These are phyloP conservation scores for Eucalyptus guilfoylei DNA, from an alignment of 345 rosid genomes.

Conservation along the genomic window DNA sequence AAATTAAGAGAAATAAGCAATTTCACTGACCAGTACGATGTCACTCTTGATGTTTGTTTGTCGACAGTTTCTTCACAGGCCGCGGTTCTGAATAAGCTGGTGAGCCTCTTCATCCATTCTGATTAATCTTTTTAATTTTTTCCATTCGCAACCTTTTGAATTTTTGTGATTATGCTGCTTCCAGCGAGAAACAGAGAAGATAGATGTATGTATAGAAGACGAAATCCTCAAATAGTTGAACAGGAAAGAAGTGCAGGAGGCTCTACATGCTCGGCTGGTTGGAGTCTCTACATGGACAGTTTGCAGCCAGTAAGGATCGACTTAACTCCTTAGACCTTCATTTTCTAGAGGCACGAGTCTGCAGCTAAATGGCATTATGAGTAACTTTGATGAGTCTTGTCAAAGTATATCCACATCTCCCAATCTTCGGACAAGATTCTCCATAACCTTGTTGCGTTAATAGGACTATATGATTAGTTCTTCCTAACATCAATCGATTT, in stretches of 20 bases:
- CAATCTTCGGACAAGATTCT: background rate
- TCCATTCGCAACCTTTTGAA: no score
- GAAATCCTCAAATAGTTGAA: conserved; percentile 22
- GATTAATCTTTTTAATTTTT: background rate
- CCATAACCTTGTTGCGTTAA: rapidly evolving
- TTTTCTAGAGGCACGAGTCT: background rate
- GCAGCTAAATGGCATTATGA: background rate
- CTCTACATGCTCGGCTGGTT: conserved; percentile 35
- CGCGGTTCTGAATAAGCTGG: conserved; percentile 6
- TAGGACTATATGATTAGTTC: background rate
- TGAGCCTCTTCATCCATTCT: background rate
- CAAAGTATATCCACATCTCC: background rate
- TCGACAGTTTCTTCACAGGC: conserved; percentile 14
- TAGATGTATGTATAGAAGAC: conserved; percentile 33
- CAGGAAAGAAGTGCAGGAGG: conserved; percentile 41
- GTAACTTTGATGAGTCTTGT: background rate
- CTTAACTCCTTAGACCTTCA: background rate
- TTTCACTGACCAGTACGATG: conserved; percentile 13
- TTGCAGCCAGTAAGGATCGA: conserved; percentile 24
- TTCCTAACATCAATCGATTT: background rate
- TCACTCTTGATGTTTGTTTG: conserved; percentile 31
- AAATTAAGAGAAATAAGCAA: background rate
- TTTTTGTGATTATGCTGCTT: background rate
- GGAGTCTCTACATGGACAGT: conserved; percentile 21
- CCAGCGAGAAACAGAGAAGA: conserved; percentile 6